A percentile compares a stretch with the other conserved stretches of the same genome.
Evolutionary conservation across 768 basidiomycete genomes (phyloP).

Genomic region (Tulasnella sp.): DNA sequence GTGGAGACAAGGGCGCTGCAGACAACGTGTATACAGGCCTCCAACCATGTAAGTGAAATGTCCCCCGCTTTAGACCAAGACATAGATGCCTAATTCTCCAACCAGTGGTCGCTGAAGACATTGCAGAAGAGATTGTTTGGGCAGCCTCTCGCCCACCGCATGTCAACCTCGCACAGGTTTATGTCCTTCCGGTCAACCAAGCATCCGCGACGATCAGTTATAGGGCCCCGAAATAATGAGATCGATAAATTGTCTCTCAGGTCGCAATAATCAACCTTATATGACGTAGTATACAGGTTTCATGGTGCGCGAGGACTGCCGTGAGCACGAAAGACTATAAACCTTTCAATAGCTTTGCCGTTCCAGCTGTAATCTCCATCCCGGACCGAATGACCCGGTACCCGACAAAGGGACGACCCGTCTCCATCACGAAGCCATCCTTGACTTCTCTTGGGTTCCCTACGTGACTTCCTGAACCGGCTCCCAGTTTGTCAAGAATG

Average conservation of each 20-base stretch:
- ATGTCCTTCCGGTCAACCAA: conserved; percentile 34
- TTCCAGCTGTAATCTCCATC: conserved; percentile 3
- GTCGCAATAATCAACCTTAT: not conserved
- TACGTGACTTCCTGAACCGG: conserved; percentile 4
- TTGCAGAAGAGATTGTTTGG: conserved; percentile 99
- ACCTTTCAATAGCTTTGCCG: conserved; percentile 7
- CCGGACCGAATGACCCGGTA: conserved; percentile 11
- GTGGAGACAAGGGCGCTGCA: conserved; percentile 73
- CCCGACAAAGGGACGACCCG: conserved; percentile 9
- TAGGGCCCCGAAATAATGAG: conserved; percentile 29
- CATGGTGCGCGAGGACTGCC: not conserved
- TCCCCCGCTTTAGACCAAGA: not conserved
- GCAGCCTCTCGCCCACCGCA: conserved; percentile 84
- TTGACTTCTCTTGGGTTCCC: conserved; percentile 10
- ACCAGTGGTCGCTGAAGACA: conserved; percentile 71
- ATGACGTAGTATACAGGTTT: not conserved
- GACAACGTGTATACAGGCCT: conserved; percentile 87
- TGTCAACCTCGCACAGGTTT: conserved; percentile 78
- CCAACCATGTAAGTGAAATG: conserved; percentile 59
- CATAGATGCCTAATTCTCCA: not conserved
- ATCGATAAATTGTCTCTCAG: not conserved
- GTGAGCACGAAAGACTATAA: not conserved
- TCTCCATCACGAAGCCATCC: conserved; percentile 20
- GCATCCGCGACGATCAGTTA: conserved; percentile 45
- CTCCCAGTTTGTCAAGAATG: conserved; percentile 18